Percentiles rank a stretch among this genome's conserved stretches.
Evolutionary conservation across 2,329 filamentous ascomycete genomes (phyloP).

Genomic region (Cladobotryum protrusum): DNA sequence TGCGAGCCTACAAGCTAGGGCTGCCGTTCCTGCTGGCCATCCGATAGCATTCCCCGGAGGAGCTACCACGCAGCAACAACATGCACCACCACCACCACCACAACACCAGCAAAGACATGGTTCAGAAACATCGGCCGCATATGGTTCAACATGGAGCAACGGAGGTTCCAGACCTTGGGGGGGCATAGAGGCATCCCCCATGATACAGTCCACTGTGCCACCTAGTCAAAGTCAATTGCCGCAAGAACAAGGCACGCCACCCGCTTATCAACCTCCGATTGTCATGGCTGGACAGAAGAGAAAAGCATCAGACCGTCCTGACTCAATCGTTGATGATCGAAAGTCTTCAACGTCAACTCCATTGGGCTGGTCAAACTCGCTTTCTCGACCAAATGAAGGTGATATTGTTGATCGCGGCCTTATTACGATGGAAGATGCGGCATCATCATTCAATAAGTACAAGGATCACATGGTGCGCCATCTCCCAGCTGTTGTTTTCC

Average conservation of each 20-base stretch:
- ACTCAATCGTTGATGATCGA: slow-evolving; percentile 2
- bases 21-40: slow-evolving; percentile 9
- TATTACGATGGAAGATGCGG: slow-evolving; percentile 49
- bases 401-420: slow-evolving; percentile 56
- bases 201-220: slow-evolving; percentile 7
- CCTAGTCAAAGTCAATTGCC: slow-evolving; percentile 1
- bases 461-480: slow-evolving; percentile 54
- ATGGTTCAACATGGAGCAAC: neutral
- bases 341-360: slow-evolving; percentile 4
- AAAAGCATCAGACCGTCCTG: slow-evolving; percentile 6
- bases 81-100: neutral
- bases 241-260: slow-evolving; percentile 1
- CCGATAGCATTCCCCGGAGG: neutral
- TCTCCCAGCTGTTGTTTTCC: slow-evolving; percentile 57
- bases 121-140: neutral
- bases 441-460: slow-evolving; percentile 52
- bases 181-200: slow-evolving; percentile 5
- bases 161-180: slow-evolving; percentile 4
- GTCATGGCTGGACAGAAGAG: slow-evolving; percentile 12
- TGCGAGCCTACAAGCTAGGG: slow-evolving; percentile 62
- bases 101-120: slow-evolving; percentile 1
- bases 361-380: slow-evolving; percentile 4
- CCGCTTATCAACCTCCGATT: slow-evolving; percentile 8
- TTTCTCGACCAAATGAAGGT: slow-evolving; percentile 22
- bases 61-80: no score